Conservation (phyloP, 352 stramenopile species). For the Blastocystis sp. region DNA sequence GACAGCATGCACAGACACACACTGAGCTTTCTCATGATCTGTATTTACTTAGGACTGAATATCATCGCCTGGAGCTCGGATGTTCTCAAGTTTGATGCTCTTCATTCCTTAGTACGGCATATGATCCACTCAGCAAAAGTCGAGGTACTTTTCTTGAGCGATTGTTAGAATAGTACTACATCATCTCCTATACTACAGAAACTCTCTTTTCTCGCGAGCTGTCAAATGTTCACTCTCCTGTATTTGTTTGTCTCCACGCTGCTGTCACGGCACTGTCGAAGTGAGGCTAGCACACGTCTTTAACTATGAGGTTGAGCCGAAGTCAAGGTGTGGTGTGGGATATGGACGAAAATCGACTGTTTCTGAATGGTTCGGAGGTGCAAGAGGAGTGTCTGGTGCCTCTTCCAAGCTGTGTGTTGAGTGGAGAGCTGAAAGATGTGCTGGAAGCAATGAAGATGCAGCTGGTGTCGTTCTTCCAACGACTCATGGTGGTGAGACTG, state of each 20-base stretch:
- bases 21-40: neutral
- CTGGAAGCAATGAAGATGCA: neutral
- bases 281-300: neutral
- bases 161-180: neutral
- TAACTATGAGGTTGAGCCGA: neutral
- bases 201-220: neutral
- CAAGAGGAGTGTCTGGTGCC: neutral
- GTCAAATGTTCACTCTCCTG: neutral
- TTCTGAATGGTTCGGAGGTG: neutral
- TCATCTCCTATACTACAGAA: neutral
- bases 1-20: neutral
- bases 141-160: neutral
- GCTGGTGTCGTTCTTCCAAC: neutral
- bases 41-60: neutral
- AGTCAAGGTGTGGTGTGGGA: neutral
- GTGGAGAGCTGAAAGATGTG: neutral
- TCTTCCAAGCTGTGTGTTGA: neutral
- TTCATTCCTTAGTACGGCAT: too few relatives aligned
- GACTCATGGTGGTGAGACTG: neutral
- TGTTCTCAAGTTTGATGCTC: neutral
- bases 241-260: conserved; percentile 10
- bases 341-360: neutral
- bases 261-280: neutral
- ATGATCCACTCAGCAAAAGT: too few relatives aligned
- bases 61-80: neutral